Conservation (phyloP, 2,329 filamentous ascomycete species). For the Aspergillus floridensis region DNA sequence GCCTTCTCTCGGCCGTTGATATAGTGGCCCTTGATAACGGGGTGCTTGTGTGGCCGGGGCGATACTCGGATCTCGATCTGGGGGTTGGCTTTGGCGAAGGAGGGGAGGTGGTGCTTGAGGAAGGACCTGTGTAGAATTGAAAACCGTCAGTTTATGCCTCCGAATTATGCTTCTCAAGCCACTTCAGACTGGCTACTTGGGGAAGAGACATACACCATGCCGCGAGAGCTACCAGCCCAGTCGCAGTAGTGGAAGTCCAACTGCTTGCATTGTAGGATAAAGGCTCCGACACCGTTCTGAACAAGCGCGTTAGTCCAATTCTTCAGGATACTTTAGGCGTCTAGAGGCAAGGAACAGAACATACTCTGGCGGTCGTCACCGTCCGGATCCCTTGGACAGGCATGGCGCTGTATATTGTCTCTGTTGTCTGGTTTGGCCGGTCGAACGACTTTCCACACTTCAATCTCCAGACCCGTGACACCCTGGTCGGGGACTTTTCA, state of each 20-base stretch:
- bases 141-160: background rate
- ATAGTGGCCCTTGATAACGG: slow-evolving; percentile 83
- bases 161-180: background rate
- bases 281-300: slow-evolving; percentile 94
- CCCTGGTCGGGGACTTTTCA: slow-evolving; percentile 26
- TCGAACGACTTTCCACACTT: background rate
- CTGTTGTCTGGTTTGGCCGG: slow-evolving; percentile 7
- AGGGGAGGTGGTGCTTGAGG: slow-evolving; percentile 70
- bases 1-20: slow-evolving; percentile 86
- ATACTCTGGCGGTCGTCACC: slow-evolving; percentile 56
- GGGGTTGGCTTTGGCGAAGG: slow-evolving; percentile 78
- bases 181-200: background rate
- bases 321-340: too few species aligned
- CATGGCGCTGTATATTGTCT: slow-evolving; percentile 32
- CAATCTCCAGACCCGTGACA: slow-evolving; percentile 2
- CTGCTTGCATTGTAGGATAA: slow-evolving; percentile 95
- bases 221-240: slow-evolving; percentile 85
- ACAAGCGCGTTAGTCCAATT: slow-evolving; percentile 8
- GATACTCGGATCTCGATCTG: slow-evolving; percentile 90
- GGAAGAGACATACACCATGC: slow-evolving; percentile 73
- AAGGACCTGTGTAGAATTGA: slow-evolving; percentile 60
- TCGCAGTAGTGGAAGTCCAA: slow-evolving; percentile 97
- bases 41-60: slow-evolving; percentile 84
- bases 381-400: slow-evolving; percentile 51
- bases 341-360: slow-evolving; percentile 18